Base-by-base conservation (phyloP, 129 eudicot genomes). In the Lactuca sativa region DNA sequence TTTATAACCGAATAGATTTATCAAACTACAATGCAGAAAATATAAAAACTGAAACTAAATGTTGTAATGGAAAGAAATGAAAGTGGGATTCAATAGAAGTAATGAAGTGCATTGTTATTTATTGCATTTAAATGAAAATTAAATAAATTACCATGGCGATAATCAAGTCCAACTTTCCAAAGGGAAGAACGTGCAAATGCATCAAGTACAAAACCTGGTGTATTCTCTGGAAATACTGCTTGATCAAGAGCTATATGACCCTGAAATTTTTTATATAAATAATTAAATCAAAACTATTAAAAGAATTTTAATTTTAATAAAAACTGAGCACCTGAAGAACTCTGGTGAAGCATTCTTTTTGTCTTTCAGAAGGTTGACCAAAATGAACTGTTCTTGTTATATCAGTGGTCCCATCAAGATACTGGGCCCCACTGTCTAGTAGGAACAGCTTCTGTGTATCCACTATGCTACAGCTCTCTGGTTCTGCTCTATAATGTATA, bases 161-260 rank as follows among this genome's bases (percentile, higher is more conserved):
- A 93, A 82, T 93, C 99, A 71, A 90, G 99, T 71, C 99, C 99
- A 83, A 85, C 80, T 73, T 90, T 93, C 99, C 99, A 93, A 66
- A 93, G 85, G 5, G 95, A 83, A 73, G 97, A 85, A 64, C 99
- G 91, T 3, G 99, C 99, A 80, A 93, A 90, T 60, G 99, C 92
- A 82, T 93, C 99, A 79, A 93, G 84, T 14, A 90, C 97, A 81
- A 89, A 90, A 66, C 99, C 99, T 33, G 97, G 97, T 69, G 96
- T 85, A 67, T 87, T 87, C 74, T 93, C 95, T 14, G 99, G 99
- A 70, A 93, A 93, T 44, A 90, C 84, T 48, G 93, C 97, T 73
- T 93, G 90, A 76, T 90, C 99, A 71, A 93, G 97, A 48, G 95
- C 95, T 77, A 93, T 93, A 84, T 93, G 99, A 40, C 99, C 99